A percentile compares a stretch with the other conserved stretches of the same genome.
phyloP scores from a whole-genome alignment of 371 early-diverging fungal genomes.

The Mortierella sp. region DNA sequence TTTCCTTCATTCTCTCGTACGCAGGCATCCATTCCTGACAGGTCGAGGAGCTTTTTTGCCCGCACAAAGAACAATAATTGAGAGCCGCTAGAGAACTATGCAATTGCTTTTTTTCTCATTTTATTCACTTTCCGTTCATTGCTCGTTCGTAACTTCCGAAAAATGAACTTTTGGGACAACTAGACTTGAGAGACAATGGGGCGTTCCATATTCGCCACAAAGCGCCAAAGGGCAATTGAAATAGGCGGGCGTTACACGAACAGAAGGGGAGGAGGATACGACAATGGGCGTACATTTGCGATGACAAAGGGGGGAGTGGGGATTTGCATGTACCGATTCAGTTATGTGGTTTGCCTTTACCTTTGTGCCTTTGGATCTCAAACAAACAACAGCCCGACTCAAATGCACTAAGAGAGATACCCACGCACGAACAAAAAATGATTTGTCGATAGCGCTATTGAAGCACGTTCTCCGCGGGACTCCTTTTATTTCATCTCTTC shows the following conservation, averaged over 20 bases:
- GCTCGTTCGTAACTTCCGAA: neutral
- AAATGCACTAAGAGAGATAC: neutral
- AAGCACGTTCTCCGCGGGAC: neutral
- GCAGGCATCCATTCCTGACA: too few relatives aligned
- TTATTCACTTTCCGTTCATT: neutral
- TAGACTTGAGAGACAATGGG: too few relatives aligned
- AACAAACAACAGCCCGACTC: neutral
- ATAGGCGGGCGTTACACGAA: neutral
- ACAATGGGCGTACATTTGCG: neutral
- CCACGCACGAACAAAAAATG: neutral
- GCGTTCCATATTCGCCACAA: too few relatives aligned
- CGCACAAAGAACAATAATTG: neutral
- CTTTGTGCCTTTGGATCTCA: neutral
- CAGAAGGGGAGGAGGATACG: neutral
- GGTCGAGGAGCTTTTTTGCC: neutral
- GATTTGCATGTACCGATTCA: too few relatives aligned
- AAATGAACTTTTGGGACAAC: conserved; percentile 1
- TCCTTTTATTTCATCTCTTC: neutral
- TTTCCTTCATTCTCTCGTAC: neutral
- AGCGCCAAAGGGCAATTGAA: neutral
- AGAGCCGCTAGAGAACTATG: neutral
- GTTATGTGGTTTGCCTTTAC: neutral
- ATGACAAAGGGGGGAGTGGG: neutral
- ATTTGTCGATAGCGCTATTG: neutral
- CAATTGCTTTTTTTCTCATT: too few relatives aligned